Evolutionary conservation across 306 rosid genomes (phyloP).

Genomic region (Trifolium subterraneum): DNA sequence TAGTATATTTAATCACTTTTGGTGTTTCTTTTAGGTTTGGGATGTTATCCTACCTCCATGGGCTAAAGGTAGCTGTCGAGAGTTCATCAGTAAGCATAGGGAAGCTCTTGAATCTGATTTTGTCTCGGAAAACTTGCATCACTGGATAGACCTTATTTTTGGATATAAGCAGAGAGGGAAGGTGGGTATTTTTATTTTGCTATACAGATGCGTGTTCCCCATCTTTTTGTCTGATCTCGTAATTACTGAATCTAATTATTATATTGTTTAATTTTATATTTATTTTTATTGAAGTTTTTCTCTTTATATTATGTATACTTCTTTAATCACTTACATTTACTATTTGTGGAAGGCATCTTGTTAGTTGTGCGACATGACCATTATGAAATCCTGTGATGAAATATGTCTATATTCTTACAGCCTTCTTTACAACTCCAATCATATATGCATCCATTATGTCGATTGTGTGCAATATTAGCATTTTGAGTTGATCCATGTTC

Average conservation of each 20-base stretch:
- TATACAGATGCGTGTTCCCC: conserved; percentile 26
- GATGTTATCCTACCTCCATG: conserved; percentile 91
- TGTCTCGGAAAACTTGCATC: conserved; percentile 94
- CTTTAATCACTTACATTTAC: conserved; percentile 19
- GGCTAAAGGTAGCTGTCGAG: conserved; percentile 94
- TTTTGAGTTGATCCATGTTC: conserved; percentile 1
- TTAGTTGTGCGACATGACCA: neutral
- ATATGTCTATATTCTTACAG: neutral
- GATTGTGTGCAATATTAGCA: too few relatives aligned
- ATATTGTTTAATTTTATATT: too few relatives aligned
- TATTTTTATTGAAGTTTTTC: too few relatives aligned
- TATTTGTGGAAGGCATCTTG: neutral
- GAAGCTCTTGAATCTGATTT: conserved; percentile 96
- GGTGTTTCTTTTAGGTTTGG: conserved; percentile 72
- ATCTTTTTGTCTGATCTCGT: neutral
- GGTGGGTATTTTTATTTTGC: conserved; percentile 66
- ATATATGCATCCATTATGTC: too few relatives aligned
- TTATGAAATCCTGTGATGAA: neutral
- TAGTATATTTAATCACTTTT: conserved; percentile 35
- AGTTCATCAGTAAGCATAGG: conserved; percentile 96
- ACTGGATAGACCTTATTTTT: conserved; percentile 98
- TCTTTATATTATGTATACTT: neutral
- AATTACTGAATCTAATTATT: too few relatives aligned
- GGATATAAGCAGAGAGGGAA: conserved; percentile 99
- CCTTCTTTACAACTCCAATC: too few relatives aligned